Evolutionary conservation across 257 asterid genomes (phyloP).

Genomic region (Solanum pennellii): DNA sequence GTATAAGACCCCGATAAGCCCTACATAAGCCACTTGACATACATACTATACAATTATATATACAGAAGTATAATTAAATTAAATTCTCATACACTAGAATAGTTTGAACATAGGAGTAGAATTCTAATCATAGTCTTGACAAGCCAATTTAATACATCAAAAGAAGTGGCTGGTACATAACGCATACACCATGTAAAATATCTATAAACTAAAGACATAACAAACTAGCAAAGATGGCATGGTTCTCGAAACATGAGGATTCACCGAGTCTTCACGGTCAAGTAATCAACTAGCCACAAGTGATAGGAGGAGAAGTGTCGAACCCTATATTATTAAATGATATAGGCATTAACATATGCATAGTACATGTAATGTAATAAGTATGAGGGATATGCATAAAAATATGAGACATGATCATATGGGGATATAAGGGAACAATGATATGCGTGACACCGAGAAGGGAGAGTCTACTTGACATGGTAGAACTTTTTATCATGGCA

Average conservation of each 20-base stretch:
- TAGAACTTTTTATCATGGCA: neutral
- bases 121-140: too few species aligned
- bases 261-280: neutral
- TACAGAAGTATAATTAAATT: too few species aligned
- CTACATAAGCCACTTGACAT: too few species aligned
- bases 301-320: neutral
- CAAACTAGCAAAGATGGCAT: neutral
- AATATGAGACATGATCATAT: neutral
- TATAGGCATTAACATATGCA: too few species aligned
- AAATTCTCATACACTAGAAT: too few species aligned
- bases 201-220: neutral
- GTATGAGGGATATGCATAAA: neutral
- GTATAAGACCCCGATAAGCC: too few species aligned
- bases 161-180: neutral
- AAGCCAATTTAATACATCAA: too few species aligned
- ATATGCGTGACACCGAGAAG: neutral
- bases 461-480: neutral
- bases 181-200: neutral
- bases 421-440: neutral
- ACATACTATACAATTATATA: too few species aligned
- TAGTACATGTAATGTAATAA: neutral
- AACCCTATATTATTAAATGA: neutral
- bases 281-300: neutral
- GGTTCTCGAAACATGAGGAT: neutral
- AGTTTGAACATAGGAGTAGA: too few species aligned